Base-by-base conservation (phyloP, 768 basidiomycete species). In the Mrakia frigida region DNA sequence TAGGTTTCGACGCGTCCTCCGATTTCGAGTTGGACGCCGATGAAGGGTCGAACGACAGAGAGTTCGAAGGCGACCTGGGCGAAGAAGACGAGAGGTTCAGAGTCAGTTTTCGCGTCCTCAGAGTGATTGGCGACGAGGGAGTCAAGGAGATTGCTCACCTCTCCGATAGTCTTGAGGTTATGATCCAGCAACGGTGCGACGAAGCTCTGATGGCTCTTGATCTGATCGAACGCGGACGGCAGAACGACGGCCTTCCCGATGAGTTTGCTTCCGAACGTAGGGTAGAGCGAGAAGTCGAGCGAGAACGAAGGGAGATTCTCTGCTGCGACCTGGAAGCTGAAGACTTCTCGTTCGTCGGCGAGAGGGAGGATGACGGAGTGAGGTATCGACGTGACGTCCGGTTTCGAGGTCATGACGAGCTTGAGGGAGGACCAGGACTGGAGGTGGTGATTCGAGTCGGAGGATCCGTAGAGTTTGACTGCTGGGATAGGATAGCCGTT, bases 1-100 rank as follows among this genome's bases (percentile, higher is more conserved):
- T 99, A 99, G 0, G 96, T 99, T 85, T 98, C 95, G 39, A 98
- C 88, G 71, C 92, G 90, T 35, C 97, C 96, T 33, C 94, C 95
- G 74, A 98, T 91, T 84, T 95, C 93, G 18, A 98, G 87, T 75
- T 93, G 93, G 69, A 94, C 93, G 3, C 92, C 94, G 75, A 90
- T 89, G 84, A 98, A 98, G 0, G 94, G 91, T 13, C 89, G 90
- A 78, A 96, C 89, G 75, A 94, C 88, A 80, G 89, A 92, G 43
- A 93, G 86, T 80, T 93, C 93, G 83, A 98, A 95, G 70, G 90
- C 88, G 33, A 98, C 90, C 92, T 94, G 77, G 11, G 39, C 5
- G 46, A 33, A 46, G 28, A 18, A 56, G 37, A 21, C 46, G 28
- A 43, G 46, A 28, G 18, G 67, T 59, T 3, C 41, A 37, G 56